These are phyloP conservation scores for Ophiostoma perfectum DNA, from an alignment of 2,329 filamentous ascomycete species.

Conservation along the genomic window DNA sequence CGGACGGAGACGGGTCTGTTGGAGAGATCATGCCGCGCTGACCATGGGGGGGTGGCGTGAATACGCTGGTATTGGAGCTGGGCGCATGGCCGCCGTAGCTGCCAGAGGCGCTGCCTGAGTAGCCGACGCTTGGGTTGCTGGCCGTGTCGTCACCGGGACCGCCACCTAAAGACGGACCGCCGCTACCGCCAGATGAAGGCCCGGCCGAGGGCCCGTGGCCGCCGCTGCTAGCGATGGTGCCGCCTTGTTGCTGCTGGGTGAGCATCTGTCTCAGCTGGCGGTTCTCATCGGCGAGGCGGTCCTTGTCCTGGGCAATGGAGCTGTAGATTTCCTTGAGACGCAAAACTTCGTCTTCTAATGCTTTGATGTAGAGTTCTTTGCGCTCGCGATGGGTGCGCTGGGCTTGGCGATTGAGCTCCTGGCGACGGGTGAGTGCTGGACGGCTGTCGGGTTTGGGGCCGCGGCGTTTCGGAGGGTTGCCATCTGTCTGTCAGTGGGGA, in stretches of 20 bases:
- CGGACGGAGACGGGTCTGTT: not conserved
- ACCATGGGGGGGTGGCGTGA: slow-evolving; percentile 42
- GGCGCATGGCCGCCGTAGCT: slow-evolving; percentile 51
- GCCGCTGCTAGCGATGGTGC: slow-evolving; percentile 33
- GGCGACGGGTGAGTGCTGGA: slow-evolving; percentile 82
- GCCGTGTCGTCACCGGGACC: slow-evolving; percentile 39
- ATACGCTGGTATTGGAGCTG: slow-evolving; percentile 37
- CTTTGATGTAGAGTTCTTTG: slow-evolving; percentile 93
- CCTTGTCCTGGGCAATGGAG: slow-evolving; percentile 67
- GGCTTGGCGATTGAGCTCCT: slow-evolving; percentile 91
- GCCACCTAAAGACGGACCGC: slow-evolving; percentile 16
- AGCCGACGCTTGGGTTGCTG: slow-evolving; percentile 44
- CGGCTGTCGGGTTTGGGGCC: slow-evolving; percentile 96
- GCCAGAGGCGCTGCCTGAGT: slow-evolving; percentile 55
- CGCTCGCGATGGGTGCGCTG: slow-evolving; percentile 92
- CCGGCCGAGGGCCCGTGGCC: slow-evolving; percentile 3
- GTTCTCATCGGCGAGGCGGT: slow-evolving; percentile 73
- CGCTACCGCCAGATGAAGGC: slow-evolving; percentile 28
- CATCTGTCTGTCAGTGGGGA: slow-evolving; percentile 51
- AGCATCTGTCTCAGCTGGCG: slow-evolving; percentile 56
- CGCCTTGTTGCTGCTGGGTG: slow-evolving; percentile 46
- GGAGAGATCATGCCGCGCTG: slow-evolving; percentile 24
- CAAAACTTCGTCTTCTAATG: slow-evolving; percentile 84
- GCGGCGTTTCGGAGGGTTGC: slow-evolving; percentile 77
- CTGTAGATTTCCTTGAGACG: slow-evolving; percentile 82